Percentiles rank a stretch among this genome's conserved stretches.
These are phyloP conservation scores for Phytophthora melonis DNA, from an alignment of 352 stramenopile genomes.

Conservation along the genomic window DNA sequence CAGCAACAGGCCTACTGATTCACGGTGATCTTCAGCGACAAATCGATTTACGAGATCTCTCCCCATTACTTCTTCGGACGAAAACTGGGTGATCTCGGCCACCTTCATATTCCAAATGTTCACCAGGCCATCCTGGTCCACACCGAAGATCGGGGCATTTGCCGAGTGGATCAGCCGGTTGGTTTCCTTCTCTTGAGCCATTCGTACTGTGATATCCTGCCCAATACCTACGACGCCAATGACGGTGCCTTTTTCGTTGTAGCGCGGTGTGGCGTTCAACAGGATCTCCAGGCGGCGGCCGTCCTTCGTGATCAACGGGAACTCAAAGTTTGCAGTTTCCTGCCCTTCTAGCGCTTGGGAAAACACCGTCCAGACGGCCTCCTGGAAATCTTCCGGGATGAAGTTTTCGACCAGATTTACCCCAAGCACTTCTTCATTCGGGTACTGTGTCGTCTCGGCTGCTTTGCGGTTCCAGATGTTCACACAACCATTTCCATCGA, in stretches of 20 bases:
- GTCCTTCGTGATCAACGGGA: constrained; percentile 68
- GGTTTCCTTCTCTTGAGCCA: constrained; percentile 74
- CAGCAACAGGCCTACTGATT: constrained; percentile 22
- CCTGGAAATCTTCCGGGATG: constrained; percentile 40
- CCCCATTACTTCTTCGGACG: constrained; percentile 79
- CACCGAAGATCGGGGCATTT: constrained; percentile 72
- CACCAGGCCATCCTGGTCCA: constrained; percentile 60
- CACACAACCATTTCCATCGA: constrained; percentile 27
- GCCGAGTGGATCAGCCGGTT: constrained; percentile 70
- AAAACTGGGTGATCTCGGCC: constrained; percentile 76
- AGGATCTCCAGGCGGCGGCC: constrained; percentile 60
- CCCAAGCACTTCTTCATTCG: constrained; percentile 52
- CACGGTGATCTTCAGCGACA: constrained; percentile 41
- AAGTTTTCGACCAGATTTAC: constrained; percentile 52
- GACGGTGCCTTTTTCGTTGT: constrained; percentile 53
- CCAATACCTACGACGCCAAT: constrained; percentile 61
- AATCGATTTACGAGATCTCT: constrained; percentile 69
- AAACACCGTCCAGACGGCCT: constrained; percentile 47
- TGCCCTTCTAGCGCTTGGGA: constrained; percentile 55
- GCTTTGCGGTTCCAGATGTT: constrained; percentile 81
- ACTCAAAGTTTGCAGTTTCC: constrained; percentile 70
- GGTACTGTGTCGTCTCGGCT: constrained; percentile 69
- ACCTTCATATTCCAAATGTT: constrained; percentile 85
- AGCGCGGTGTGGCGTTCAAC: constrained; percentile 60
- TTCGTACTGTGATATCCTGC: constrained; percentile 63